Base-by-base conservation (phyloP, 495 filamentous ascomycete species). In the Penicillium simplicissimum region DNA sequence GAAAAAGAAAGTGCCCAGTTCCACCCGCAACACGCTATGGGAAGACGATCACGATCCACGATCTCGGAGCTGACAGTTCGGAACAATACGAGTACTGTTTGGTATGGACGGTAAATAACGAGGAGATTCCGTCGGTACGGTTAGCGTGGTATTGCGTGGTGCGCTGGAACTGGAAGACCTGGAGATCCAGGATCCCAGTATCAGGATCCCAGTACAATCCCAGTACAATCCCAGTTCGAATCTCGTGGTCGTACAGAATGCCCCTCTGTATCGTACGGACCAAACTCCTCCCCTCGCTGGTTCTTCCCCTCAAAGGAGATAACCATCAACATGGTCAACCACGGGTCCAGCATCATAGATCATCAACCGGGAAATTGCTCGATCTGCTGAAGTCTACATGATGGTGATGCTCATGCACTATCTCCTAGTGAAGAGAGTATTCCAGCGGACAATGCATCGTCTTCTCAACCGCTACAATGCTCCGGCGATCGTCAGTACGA, bases 11-110 rank as follows among this genome's bases (percentile, higher is more conserved):
- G 73, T 73, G 71, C 51, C 66, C 67, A 66, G 71, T 67, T 72
- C 71, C 70, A 75, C 72, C 64, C 67, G 66, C 71, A 55, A 69
- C 75, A 76, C 72, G 72, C 74, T 74, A 78, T 76, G 69, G 62
- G 66, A 73, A 60, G 74, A 78, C 76, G 76, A 78, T 78, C 76
- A 71, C 75, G 76, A 78, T 74, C 76, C 73, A 76, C 76, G 76
- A 78, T 78, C 76, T 78, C 68, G 74, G 74, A 78, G 74, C 73
- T 78, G 74, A 78, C 76, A 77, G 71, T 76, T 76, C 61, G 67
- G 65, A 72, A 71, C 59, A 67, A 70, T 64, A 74, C 65, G 15
- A 38, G 57, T 61, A 67, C 52, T 17, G 43, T 52, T 58, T 31
- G 33, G 57, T 60, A 60, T 57, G 28, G 33, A 33, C 23, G 5